Evolutionary conservation across 805 yeast genomes (phyloP).

Genomic region (Yamadazyma sp.): DNA sequence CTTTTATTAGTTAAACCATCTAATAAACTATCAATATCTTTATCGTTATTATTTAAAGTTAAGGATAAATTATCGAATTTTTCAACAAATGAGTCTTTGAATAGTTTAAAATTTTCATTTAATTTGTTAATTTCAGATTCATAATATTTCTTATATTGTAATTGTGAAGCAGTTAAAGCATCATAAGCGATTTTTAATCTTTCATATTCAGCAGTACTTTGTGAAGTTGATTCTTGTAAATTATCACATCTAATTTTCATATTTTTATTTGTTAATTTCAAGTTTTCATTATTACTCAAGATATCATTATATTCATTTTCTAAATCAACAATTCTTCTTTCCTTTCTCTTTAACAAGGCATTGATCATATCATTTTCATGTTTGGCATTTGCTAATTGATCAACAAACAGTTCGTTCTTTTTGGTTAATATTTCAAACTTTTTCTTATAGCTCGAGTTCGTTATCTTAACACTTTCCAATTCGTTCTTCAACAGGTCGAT

Average conservation of each 20-base stretch:
- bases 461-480: conserved; percentile 34
- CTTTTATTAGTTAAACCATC: conserved; percentile 48
- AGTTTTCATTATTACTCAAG: conserved; percentile 45
- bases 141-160: conserved; percentile 50
- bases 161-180: conserved; percentile 49
- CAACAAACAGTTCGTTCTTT: conserved; percentile 54
- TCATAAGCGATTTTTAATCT: conserved; percentile 58
- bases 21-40: conserved; percentile 47
- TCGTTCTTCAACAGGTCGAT: conserved; percentile 46
- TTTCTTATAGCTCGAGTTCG: conserved; percentile 49
- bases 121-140: conserved; percentile 40
- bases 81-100: conserved; percentile 33
- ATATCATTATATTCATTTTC: conserved; percentile 55
- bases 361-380: conserved; percentile 76
- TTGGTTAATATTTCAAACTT: conserved; percentile 45
- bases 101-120: conserved; percentile 32
- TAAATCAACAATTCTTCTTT: conserved; percentile 62
- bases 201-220: conserved; percentile 50
- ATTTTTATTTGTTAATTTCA: conserved; percentile 47
- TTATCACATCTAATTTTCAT: conserved; percentile 48
- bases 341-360: conserved; percentile 66
- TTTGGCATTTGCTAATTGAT: conserved; percentile 65
- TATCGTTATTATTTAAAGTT: conserved; percentile 42
- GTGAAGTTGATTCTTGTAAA: conserved; percentile 44
- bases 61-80: conserved; percentile 33